phyloP scores from a whole-genome alignment of 106 monocot genomes.

The Dactylorhiza incarnata region DNA sequence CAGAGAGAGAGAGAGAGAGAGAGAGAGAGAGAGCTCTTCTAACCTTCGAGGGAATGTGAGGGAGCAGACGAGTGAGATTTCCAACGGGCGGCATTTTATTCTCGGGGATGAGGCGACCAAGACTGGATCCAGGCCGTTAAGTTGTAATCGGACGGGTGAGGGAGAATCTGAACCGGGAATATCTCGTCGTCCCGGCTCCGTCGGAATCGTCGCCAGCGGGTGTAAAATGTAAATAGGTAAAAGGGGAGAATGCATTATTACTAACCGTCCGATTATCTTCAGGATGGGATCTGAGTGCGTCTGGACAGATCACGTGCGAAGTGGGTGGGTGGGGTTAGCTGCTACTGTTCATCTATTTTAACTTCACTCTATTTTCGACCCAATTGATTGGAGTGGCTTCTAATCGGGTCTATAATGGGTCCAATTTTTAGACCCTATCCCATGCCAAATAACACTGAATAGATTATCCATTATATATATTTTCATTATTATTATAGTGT shows the following conservation, averaged over 20 bases:
- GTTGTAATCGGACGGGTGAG: background rate
- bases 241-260: background rate
- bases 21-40: background rate
- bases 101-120: background rate
- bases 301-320: background rate
- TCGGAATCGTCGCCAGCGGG: background rate
- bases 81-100: slow-evolving; percentile 1
- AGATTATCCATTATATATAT: no score
- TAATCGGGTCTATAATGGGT: background rate
- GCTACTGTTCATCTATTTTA: background rate
- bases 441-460: no score
- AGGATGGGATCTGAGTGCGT: slow-evolving; percentile 1
- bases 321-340: background rate
- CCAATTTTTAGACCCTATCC: no score
- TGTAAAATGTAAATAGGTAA: background rate
- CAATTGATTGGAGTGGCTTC: background rate
- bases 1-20: slow-evolving; percentile 3
- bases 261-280: background rate
- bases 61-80: background rate
- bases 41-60: background rate
- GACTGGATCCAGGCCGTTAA: background rate
- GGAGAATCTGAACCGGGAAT: no score
- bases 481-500: no score
- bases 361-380: background rate
- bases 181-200: background rate